phyloP scores from a whole-genome alignment of 257 asterid genomes.

The Eucommia ulmoides region DNA sequence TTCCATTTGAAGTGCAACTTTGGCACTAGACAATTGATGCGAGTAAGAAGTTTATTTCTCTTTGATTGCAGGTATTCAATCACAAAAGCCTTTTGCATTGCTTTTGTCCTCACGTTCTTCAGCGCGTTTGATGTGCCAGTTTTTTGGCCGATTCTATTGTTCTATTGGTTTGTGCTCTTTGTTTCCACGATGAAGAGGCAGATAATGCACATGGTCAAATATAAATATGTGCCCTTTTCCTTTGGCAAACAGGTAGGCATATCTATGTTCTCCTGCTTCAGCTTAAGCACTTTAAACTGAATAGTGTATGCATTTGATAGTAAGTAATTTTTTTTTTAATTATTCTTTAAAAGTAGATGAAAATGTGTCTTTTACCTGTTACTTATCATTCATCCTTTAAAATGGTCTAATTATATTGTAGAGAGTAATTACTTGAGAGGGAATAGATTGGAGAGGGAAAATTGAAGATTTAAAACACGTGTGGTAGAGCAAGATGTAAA shows the following conservation, averaged over 20 bases:
- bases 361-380: no score
- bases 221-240: conserved; percentile 88
- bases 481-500: no score
- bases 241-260: conserved; percentile 75
- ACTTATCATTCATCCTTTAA: no score
- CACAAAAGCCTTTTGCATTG: conserved; percentile 62
- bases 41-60: no score
- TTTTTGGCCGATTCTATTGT: conserved; percentile 93
- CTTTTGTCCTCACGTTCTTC: conserved; percentile 83
- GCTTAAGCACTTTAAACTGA: background rate
- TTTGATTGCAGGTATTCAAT: conserved; percentile 69
- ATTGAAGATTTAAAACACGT: no score
- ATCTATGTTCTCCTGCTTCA: background rate
- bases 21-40: no score
- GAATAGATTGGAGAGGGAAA: no score
- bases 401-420: no score
- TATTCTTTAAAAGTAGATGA: no score
- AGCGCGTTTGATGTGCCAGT: conserved; percentile 94
- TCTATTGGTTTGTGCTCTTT: conserved; percentile 82
- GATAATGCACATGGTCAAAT: conserved; percentile 93
- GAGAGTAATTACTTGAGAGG: no score
- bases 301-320: background rate
- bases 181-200: conserved; percentile 94
- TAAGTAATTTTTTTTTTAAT: no score
- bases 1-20: no score